Percentiles rank a stretch among this genome's conserved stretches.
phyloP scores from a whole-genome alignment of 106 monocot genomes.

The Phalaenopsis equestris region DNA sequence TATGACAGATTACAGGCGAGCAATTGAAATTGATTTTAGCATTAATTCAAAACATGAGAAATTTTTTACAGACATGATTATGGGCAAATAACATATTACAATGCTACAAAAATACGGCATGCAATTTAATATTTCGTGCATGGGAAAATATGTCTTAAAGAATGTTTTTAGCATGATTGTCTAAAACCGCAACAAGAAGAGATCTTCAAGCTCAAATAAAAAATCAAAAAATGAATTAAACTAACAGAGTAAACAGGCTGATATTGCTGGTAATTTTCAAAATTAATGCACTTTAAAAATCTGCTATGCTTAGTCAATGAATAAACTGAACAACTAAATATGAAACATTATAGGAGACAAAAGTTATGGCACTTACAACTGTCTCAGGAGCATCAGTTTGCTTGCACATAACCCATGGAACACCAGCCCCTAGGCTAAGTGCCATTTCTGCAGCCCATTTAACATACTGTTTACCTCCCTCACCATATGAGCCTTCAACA shows the following conservation, averaged over 20 bases:
- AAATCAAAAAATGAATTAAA: background rate
- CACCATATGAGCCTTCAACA: slow-evolving; percentile 71
- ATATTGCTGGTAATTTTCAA: background rate
- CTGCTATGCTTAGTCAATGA: background rate
- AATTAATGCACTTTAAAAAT: background rate
- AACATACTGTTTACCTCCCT: slow-evolving; percentile 68
- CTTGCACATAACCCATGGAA: slow-evolving; percentile 98
- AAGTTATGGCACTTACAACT: slow-evolving; percentile 40
- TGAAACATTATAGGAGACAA: background rate
- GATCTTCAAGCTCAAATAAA: background rate
- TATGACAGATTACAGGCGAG: background rate
- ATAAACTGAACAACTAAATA: background rate
- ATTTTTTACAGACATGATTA: background rate
- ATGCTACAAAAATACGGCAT: background rate
- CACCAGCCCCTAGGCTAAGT: slow-evolving; percentile 55
- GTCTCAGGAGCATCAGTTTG: slow-evolving; percentile 91
- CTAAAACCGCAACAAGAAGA: background rate
- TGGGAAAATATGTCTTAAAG: background rate
- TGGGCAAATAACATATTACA: background rate
- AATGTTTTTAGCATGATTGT: background rate
- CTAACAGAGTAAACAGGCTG: background rate
- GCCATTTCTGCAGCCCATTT: slow-evolving; percentile 94
- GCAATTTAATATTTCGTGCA: background rate
- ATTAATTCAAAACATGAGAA: background rate
- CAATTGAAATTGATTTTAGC: background rate